phyloP scores from a whole-genome alignment of 2,329 filamentous ascomycete genomes.

The Sporothrix brunneoviolacea region DNA sequence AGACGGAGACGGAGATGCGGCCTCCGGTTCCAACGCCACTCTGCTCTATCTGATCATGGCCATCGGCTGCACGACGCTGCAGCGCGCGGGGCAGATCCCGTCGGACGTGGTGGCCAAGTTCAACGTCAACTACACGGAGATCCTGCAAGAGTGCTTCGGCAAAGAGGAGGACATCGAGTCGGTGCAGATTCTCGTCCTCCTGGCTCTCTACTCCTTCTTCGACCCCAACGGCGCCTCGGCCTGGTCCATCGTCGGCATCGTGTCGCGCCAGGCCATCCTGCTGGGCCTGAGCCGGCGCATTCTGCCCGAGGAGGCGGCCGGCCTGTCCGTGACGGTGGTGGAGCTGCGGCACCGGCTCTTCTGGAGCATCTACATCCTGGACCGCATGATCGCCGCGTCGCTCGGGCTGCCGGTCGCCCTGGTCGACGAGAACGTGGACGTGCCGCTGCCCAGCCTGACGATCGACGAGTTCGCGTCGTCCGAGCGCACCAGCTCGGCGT shows the following conservation, averaged over 20 bases:
- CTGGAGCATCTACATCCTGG: conserved; percentile 40
- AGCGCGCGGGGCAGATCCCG: conserved; percentile 35
- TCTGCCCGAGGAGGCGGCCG: neutral
- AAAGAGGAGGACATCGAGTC: conserved; percentile 29
- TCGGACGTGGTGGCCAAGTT: conserved; percentile 27
- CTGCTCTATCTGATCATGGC: conserved; percentile 39
- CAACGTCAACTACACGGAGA: conserved; percentile 32
- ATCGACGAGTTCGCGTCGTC: conserved; percentile 38
- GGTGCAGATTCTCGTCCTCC: conserved; percentile 34
- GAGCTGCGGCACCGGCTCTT: conserved; percentile 32
- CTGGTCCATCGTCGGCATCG: conserved; percentile 35
- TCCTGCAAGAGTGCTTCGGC: conserved; percentile 35
- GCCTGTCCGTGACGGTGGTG: neutral
- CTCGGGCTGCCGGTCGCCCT: conserved; percentile 35
- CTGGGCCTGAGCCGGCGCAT: conserved; percentile 28
- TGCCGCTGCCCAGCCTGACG: conserved; percentile 37
- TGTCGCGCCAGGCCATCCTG: conserved; percentile 32
- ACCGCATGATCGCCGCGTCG: conserved; percentile 38
- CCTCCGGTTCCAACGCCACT: conserved; percentile 24
- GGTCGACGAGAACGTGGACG: conserved; percentile 32
- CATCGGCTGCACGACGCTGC: conserved; percentile 38
- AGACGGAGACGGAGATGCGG: neutral
- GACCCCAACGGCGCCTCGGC: conserved; percentile 33
- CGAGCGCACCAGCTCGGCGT: conserved; percentile 32
- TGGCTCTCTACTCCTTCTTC: conserved; percentile 39